Evolutionary conservation across 495 filamentous ascomycete genomes (phyloP).

Genomic region (Thermochaetoides thermophila): DNA sequence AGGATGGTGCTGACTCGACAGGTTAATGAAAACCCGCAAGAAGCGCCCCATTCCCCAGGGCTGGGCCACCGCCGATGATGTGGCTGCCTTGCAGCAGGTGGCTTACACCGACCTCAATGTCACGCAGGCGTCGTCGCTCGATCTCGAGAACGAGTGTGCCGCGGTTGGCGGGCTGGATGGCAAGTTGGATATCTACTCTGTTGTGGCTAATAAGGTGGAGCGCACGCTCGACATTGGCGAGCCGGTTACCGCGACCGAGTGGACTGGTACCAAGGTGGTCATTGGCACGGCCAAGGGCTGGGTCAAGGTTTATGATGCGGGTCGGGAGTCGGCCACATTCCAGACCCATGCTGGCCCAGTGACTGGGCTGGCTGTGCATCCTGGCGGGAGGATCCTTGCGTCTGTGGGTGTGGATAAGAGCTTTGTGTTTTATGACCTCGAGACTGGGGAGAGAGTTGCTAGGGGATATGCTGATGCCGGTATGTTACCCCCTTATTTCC

Average conservation of each 20-base stretch:
- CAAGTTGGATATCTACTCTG: constrained; percentile 62
- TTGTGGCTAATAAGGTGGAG: constrained; percentile 52
- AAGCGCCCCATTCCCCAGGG: constrained; percentile 74
- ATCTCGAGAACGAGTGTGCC: constrained; percentile 57
- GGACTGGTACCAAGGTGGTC: constrained; percentile 57
- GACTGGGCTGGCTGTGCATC: constrained; percentile 65
- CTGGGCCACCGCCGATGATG: constrained; percentile 65
- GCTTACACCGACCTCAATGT: constrained; percentile 53
- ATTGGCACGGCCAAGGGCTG: constrained; percentile 60
- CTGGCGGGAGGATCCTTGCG: constrained; percentile 69
- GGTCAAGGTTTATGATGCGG: constrained; percentile 64
- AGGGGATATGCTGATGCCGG: constrained; percentile 71
- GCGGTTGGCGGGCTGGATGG: constrained; percentile 70
- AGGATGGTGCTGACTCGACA: constrained; percentile 20
- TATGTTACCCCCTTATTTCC: constrained; percentile 40
- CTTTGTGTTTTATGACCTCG: constrained; percentile 78
- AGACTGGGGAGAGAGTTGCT: constrained; percentile 45
- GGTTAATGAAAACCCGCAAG: constrained; percentile 67
- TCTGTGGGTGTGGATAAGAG: constrained; percentile 88
- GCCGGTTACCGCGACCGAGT: constrained; percentile 62
- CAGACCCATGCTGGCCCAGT: constrained; percentile 66
- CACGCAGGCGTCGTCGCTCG: constrained; percentile 42
- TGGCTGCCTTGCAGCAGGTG: constrained; percentile 49
- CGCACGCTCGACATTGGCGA: constrained; percentile 50
- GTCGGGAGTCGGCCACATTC: constrained; percentile 48